Percentiles rank a stretch among this genome's conserved stretches.
phyloP scores from a whole-genome alignment of 768 basidiomycete genomes.

The Rhodotorula kratochvilovae region DNA sequence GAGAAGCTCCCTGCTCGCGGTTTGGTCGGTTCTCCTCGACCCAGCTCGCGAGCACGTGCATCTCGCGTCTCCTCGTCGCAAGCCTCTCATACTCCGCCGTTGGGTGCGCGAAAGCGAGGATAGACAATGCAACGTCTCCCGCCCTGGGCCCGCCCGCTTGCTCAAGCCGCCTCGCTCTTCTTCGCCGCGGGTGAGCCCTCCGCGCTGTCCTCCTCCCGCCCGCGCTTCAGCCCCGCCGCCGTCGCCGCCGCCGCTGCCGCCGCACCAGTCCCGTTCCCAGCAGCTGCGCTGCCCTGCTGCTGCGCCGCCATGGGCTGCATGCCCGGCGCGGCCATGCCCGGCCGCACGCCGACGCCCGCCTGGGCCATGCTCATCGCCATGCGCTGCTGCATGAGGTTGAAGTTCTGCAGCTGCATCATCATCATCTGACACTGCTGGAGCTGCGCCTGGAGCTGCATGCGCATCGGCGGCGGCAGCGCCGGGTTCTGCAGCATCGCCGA shows the following conservation, averaged over 20 bases:
- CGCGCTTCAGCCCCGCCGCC: conserved; percentile 14
- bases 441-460: conserved; percentile 51
- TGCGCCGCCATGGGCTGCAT: background rate
- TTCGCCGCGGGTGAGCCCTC: conserved; percentile 18
- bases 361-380: conserved; percentile 53
- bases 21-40: no score
- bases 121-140: no score
- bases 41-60: no score
- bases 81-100: no score
- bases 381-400: conserved; percentile 50
- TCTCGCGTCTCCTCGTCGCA: no score
- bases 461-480: conserved; percentile 53
- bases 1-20: no score
- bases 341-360: conserved; percentile 12
- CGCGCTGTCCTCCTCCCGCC: conserved; percentile 9
- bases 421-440: conserved; percentile 64
- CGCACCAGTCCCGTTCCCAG: background rate
- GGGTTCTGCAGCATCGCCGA: conserved; percentile 75
- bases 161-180: background rate
- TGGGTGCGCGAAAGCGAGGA: no score
- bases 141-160: no score
- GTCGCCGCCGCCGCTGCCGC: background rate
- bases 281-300: background rate
- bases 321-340: conserved; percentile 37
- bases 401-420: conserved; percentile 50